A percentile compares a stretch with the other conserved stretches of the same genome.
Evolutionary conservation across 441 rosid species (phyloP).

Genomic region (Sinapis alba): DNA sequence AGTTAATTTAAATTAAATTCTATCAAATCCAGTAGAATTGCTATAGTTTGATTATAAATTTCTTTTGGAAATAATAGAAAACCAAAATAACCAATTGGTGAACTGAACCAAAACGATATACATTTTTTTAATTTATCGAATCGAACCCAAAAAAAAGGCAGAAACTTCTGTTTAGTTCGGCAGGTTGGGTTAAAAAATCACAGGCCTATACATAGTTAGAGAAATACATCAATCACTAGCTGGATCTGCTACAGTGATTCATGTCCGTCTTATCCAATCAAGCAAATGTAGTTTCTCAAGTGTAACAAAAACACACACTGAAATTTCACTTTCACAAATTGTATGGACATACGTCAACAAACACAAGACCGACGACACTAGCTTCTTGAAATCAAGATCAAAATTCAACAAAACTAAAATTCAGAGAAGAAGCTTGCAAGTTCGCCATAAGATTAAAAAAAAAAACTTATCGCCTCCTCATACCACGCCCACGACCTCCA

Average conservation of each 20-base stretch:
- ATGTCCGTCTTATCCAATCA: background rate
- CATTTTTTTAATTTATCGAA: too few species aligned
- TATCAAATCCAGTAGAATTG: too few species aligned
- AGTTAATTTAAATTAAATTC: too few species aligned
- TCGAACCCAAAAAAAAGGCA: too few species aligned
- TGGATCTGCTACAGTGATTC: background rate
- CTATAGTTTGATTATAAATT: too few species aligned
- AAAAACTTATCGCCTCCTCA: slow-evolving; percentile 79
- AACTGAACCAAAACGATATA: too few species aligned
- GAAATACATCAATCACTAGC: background rate
- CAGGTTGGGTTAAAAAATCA: background rate
- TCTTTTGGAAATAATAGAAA: too few species aligned
- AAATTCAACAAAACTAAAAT: slow-evolving; percentile 26
- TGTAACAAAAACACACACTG: background rate
- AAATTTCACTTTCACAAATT: slow-evolving; percentile 11
- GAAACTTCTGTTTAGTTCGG: too few species aligned
- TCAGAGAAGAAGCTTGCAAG: slow-evolving; percentile 1
- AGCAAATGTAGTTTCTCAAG: background rate
- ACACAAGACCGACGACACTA: slow-evolving; percentile 7
- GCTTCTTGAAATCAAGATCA: slow-evolving; percentile 13
- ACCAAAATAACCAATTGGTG: too few species aligned
- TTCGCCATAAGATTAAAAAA: background rate
- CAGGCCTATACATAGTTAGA: background rate
- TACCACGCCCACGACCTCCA: slow-evolving; percentile 92
- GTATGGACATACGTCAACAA: background rate